These are phyloP conservation scores for Psilocybe cubensis DNA, from an alignment of 768 basidiomycete species.

Conservation along the genomic window DNA sequence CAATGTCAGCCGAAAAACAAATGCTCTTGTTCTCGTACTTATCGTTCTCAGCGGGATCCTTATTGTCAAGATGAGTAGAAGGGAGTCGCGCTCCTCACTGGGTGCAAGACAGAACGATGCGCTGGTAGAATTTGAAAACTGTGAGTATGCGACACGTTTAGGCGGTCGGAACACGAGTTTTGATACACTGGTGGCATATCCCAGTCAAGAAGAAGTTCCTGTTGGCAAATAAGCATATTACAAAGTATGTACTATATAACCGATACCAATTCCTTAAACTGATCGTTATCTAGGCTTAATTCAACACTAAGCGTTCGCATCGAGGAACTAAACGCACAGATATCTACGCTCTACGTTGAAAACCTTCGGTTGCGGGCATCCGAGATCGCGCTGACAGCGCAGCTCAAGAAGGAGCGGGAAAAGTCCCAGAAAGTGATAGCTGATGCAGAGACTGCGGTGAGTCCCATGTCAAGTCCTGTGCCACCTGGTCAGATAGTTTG, in stretches of 20 bases:
- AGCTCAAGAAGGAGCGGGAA: constrained; percentile 81
- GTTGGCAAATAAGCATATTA: constrained; percentile 90
- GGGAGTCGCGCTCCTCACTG: constrained; percentile 66
- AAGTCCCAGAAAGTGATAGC: constrained; percentile 72
- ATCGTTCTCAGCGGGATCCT: background rate
- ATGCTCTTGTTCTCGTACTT: constrained; percentile 1
- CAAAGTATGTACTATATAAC: constrained; percentile 66
- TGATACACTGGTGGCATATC: constrained; percentile 33
- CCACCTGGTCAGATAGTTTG: constrained; percentile 12
- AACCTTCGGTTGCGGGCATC: constrained; percentile 82
- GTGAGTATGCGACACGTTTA: constrained; percentile 47
- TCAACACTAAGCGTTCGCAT: constrained; percentile 83
- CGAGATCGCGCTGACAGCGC: constrained; percentile 73
- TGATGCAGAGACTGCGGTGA: constrained; percentile 77
- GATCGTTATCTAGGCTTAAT: constrained; percentile 60
- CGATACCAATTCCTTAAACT: constrained; percentile 46
- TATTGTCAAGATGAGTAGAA: constrained; percentile 47
- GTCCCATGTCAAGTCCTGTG: constrained; percentile 16
- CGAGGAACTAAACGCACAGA: constrained; percentile 83
- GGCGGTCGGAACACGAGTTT: constrained; percentile 17
- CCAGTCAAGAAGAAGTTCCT: constrained; percentile 92
- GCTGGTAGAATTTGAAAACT: constrained; percentile 82
- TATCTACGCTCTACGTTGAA: constrained; percentile 81
- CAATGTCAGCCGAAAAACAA: background rate
- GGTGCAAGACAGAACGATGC: constrained; percentile 76